These are phyloP conservation scores for Chlamydomonas schloesseri DNA, from an alignment of 139 green algal genomes.

Conservation along the genomic window DNA sequence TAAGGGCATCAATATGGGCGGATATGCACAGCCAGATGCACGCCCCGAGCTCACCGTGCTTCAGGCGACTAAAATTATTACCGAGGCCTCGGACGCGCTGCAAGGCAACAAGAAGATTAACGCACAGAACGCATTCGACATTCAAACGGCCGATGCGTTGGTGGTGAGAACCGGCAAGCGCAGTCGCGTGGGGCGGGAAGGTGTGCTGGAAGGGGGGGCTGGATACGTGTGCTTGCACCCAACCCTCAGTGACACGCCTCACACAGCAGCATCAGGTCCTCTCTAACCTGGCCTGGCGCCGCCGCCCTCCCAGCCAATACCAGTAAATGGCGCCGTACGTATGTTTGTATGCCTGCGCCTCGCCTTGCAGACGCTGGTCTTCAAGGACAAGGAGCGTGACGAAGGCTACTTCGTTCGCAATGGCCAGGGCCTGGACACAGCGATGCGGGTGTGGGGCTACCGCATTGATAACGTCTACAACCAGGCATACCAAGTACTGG, in stretches of 20 bases:
- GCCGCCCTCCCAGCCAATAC: no score
- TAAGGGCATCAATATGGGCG: not conserved
- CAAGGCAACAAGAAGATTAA: not conserved
- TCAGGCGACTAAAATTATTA: not conserved
- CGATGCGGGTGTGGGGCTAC: constrained; percentile 5
- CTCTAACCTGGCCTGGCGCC: no score
- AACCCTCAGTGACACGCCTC: no score
- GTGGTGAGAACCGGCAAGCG: no score
- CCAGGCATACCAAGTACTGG: not conserved
- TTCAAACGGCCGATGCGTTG: not conserved
- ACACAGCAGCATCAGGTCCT: no score
- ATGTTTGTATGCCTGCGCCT: no score
- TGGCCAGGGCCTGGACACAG: not conserved
- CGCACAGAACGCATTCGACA: constrained; percentile 11
- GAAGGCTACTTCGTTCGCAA: not conserved
- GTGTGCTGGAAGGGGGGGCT: no score
- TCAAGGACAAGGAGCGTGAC: not conserved
- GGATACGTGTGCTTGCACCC: no score
- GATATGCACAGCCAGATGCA: no score
- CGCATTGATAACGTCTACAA: constrained; percentile 8
- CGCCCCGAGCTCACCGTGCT: not conserved
- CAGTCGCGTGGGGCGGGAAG: no score
- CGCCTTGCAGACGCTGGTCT: constrained; percentile 5
- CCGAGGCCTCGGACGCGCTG: not conserved
- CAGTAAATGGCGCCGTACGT: no score